phyloP scores from a whole-genome alignment of 176 grass and related monocot genomes.

The Calamus simplicifolius region DNA sequence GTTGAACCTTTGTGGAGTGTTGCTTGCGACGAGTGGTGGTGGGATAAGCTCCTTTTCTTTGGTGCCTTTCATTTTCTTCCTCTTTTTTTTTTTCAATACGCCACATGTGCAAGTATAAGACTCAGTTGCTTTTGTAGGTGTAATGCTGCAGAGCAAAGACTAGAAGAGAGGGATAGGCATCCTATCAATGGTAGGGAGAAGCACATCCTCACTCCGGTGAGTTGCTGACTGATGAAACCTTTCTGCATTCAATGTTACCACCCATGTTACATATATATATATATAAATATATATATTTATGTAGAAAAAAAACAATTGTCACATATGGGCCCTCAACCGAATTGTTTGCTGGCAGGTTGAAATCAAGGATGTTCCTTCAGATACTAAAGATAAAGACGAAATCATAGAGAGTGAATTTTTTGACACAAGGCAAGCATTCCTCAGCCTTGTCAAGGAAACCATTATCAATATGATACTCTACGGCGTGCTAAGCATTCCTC shows the following conservation, averaged over 20 bases:
- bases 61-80: too few relatives aligned
- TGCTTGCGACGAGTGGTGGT: too few relatives aligned
- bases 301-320: too few relatives aligned
- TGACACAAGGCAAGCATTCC: slow-evolving; percentile 11
- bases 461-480: slow-evolving; percentile 9
- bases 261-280: too few relatives aligned
- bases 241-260: too few relatives aligned
- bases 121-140: too few relatives aligned
- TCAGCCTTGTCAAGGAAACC: slow-evolving; percentile 18
- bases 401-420: slow-evolving; percentile 16
- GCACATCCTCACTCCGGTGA: neutral
- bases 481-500: slow-evolving; percentile 14
- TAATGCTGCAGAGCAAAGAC: neutral
- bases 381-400: slow-evolving; percentile 10
- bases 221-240: neutral
- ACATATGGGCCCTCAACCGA: too few relatives aligned
- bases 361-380: neutral
- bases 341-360: slow-evolving; percentile 1
- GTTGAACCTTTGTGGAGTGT: too few relatives aligned
- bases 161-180: slow-evolving; percentile 5
- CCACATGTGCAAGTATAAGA: too few relatives aligned
- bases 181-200: neutral
- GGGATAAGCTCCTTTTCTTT: too few relatives aligned
- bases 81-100: too few relatives aligned
- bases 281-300: too few relatives aligned